Percentiles rank a stretch among this genome's conserved stretches.
These are phyloP conservation scores for Fusarium sp. DNA, from an alignment of 2,329 filamentous ascomycete genomes.

Conservation along the genomic window DNA sequence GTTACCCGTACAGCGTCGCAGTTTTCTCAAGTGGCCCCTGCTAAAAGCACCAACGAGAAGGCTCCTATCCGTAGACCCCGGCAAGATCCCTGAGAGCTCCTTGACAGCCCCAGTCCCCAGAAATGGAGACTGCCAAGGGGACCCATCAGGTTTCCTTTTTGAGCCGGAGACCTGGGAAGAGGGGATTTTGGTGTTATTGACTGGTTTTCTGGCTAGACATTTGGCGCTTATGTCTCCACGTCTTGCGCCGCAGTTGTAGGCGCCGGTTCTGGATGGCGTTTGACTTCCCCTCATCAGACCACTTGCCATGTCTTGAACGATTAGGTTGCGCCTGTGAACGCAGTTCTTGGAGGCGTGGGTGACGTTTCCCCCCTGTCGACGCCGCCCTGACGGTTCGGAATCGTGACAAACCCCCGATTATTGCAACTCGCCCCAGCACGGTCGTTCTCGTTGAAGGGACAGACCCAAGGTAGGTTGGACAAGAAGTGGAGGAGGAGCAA, in stretches of 20 bases:
- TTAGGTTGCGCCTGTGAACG: background rate
- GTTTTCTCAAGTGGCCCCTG: constrained; percentile 10
- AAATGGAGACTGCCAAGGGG: constrained; percentile 34
- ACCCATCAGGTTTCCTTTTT: constrained; percentile 22
- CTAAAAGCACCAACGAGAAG: constrained; percentile 17
- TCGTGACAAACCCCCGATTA: background rate
- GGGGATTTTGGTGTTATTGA: constrained; percentile 2
- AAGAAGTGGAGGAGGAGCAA: constrained; percentile 22
- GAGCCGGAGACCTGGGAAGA: constrained; percentile 12
- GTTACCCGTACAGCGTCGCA: constrained; percentile 18
- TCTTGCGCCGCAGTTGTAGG: constrained; percentile 2
- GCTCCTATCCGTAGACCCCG: constrained; percentile 19
- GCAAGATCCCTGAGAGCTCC: constrained; percentile 18
- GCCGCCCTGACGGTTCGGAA: background rate
- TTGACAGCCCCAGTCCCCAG: constrained; percentile 11
- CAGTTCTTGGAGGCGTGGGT: background rate
- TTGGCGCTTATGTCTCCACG: constrained; percentile 10
- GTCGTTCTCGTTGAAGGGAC: background rate
- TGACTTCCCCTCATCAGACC: constrained; percentile 36
- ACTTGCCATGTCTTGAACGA: constrained; percentile 16
- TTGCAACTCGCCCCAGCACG: background rate
- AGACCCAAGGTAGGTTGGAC: constrained; percentile 12
- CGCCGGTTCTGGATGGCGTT: constrained; percentile 24
- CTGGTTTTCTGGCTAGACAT: background rate
- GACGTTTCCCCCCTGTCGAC: background rate